These are phyloP conservation scores for Auricularia heimuer DNA, from an alignment of 768 basidiomycete genomes.

Conservation along the genomic window DNA sequence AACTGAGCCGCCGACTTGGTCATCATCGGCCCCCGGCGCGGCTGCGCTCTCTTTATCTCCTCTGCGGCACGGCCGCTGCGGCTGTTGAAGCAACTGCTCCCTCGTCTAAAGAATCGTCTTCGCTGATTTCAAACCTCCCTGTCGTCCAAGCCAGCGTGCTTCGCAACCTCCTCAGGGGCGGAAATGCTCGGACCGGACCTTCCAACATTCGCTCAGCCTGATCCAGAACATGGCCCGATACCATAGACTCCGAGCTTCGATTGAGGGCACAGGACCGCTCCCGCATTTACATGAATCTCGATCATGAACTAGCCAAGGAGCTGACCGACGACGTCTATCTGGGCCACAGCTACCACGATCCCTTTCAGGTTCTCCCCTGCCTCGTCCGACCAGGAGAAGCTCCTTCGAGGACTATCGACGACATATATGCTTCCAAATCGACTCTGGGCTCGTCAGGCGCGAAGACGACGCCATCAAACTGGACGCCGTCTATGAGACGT, in stretches of 20 bases:
- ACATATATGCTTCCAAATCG: constrained; percentile 69
- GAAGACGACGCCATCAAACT: constrained; percentile 57
- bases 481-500: constrained; percentile 80
- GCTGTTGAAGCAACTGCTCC: constrained; percentile 1
- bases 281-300: constrained; percentile 62
- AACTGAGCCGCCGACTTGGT: too few species aligned
- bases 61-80: constrained; percentile 8
- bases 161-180: constrained; percentile 91
- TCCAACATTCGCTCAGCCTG: constrained; percentile 82
- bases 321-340: constrained; percentile 36
- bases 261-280: constrained; percentile 79
- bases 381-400: constrained; percentile 92
- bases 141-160: constrained; percentile 46
- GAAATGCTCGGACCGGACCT: constrained; percentile 97
- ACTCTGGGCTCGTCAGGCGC: constrained; percentile 32
- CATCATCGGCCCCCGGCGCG: too few species aligned
- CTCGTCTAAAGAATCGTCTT: constrained; percentile 7
- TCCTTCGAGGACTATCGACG: constrained; percentile 91
- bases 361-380: constrained; percentile 89
- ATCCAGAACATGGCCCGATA: constrained; percentile 89
- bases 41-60: constrained; percentile 21
- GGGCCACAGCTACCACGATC: constrained; percentile 52
- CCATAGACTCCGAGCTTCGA: too few species aligned
- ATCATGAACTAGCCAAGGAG: constrained; percentile 51
- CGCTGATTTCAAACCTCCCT: constrained; percentile 38